Base-by-base conservation (phyloP, 306 rosid species). In the Spatholobus suberectus region DNA sequence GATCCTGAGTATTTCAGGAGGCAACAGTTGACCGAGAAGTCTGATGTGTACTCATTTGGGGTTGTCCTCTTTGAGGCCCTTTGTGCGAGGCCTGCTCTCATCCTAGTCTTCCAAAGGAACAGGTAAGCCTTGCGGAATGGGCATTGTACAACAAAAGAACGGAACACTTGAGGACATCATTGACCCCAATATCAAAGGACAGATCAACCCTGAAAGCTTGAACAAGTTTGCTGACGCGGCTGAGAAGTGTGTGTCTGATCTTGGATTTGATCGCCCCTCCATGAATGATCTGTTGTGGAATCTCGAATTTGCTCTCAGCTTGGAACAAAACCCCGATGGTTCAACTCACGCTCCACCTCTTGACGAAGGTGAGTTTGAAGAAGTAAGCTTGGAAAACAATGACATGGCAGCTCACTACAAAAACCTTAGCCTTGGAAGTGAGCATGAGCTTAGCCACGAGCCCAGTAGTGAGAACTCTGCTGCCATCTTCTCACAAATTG, bases 1-100 rank as follows among this genome's bases (percentile, higher is more conserved):
- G 90, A 89, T 52, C 92, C 92, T 34, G 89, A 89, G 74, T 87
- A 89, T 77, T 89, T 89, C 75, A 87, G 92, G 18, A 89, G 92
- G 24, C 92, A 89, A 70, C 92, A 89, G 2, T 32, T 89, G 70
- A 89, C 92, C 5, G 90, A 89, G 54, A 89, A 89, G 4, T 89
- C 92, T 5, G 92, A 89, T 74, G 88, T 89, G 5, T 89, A 89
- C 71, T 87, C 90, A 6, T 89, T 89, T 43, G 92, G 92, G 41
- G 90, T 89, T n/a, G 90, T 89, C 6, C 57, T 89, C 41, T 89
- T 89, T 35, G 90, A 89, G 77, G 87, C 57, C 3, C 67, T 89
- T 0, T 87, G 90, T 70, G 80, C 92, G 11, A 85, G 92, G 81
- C 89, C 89, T 26, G 92, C 77, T 52, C 49, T 89, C 23, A 87